Conservation (phyloP, 306 rosid genomes). For the Elaeagnus macrophylla region DNA sequence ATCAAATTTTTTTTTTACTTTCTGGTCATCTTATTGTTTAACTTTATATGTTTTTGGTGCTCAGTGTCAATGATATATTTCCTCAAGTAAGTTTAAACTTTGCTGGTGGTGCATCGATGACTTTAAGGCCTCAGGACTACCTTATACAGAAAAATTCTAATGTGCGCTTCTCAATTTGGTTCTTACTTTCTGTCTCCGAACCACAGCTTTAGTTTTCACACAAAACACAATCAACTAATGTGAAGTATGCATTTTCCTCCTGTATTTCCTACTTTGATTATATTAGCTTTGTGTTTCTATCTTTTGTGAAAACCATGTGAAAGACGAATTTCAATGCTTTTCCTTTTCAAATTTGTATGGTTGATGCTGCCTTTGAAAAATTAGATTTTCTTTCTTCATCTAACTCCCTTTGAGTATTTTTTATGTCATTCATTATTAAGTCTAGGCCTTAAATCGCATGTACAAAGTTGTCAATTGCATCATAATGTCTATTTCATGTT, state of each 20-base stretch:
- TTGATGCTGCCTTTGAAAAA: not conserved
- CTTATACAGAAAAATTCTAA: conserved; percentile 70
- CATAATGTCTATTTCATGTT: conserved; percentile 11
- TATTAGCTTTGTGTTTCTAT: not conserved
- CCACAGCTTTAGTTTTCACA: conserved; percentile 6
- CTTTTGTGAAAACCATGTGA: not conserved
- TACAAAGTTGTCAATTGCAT: no score
- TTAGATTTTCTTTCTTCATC: not conserved
- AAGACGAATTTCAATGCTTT: not conserved
- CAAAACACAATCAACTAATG: conserved; percentile 11
- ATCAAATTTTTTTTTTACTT: conserved; percentile 6
- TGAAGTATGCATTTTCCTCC: conserved; percentile 5
- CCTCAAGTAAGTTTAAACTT: conserved; percentile 91
- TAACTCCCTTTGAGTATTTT: not conserved
- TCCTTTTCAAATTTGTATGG: not conserved
- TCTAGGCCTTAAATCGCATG: no score
- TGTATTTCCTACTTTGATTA: not conserved
- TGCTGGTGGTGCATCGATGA: conserved; percentile 67
- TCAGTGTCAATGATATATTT: conserved; percentile 63
- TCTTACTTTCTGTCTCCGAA: not conserved
- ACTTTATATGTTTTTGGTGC: conserved; percentile 17
- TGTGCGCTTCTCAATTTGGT: conserved; percentile 47
- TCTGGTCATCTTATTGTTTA: conserved; percentile 14
- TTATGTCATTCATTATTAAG: not conserved
- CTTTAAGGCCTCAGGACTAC: conserved; percentile 80